Evolutionary conservation across 148 eudicot species (phyloP), one percentile per base, ranked within the genome.

Genomic region (Hydrangea macrophylla): DNA sequence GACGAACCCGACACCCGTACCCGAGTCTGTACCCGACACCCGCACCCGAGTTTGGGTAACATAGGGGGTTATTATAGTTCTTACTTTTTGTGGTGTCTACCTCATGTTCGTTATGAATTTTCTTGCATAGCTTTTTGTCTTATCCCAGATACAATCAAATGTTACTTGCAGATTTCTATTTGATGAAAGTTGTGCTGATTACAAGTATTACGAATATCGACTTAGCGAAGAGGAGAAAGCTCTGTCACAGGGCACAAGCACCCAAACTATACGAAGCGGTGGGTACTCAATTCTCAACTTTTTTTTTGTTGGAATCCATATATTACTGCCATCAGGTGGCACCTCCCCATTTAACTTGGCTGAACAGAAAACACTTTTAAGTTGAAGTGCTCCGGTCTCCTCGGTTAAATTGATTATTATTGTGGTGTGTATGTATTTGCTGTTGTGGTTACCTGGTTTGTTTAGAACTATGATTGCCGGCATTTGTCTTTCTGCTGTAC

Each of bases 101-200:
- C 20, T 28, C 54, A 51, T 27, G 18, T 51, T 51, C 20, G 20
- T 9, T 26, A 30, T 28, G 39, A 20, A 32, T 32, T 31, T 51
- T n/a, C 28, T 30, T 6, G 12, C 33, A n/a, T n/a, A n/a, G 59
- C 59, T 33, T 23, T 31, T 11, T 12, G 22, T 25, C 53, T 18
- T 55, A 50, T 57, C 37, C 25, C 32, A n/a, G 30, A 28, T 58
- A 35, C 64, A 44, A 78, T 64, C 20, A 61, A 32, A 24, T 25
- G 73, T 15, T 64, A 3, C 26, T 62, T 78, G 80, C 89, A 94
- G 98, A 64, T 94, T 94, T 78, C 75, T 94, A 63, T 94, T 83
- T 75, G 98, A 94, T 68, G 80, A 83, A 58, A 81, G 85, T 58
- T 90, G 96, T 80, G 76, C 85, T 50, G 98, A 94, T 64, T 94